Base-by-base conservation (phyloP, 2,329 filamentous ascomycete species). In the Cordyceps sp. region DNA sequence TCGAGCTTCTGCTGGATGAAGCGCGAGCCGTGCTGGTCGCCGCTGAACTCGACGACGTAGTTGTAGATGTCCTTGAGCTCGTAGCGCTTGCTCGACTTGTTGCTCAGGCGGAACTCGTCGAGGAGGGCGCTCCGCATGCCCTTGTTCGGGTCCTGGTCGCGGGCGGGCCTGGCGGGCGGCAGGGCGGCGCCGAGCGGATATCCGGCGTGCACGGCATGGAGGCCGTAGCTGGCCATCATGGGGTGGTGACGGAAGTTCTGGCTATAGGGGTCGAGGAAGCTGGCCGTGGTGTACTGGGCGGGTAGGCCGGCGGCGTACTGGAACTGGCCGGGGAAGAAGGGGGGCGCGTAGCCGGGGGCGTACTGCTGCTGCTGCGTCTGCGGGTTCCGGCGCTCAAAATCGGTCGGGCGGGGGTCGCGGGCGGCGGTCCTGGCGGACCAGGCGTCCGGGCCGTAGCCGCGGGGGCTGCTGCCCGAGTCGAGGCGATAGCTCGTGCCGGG, bases 1-100 rank as follows among this genome's bases (percentile, higher is more conserved):
- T 90, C 81, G 4, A 98, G 68, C 54, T 93, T 94, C 43, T 79
- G 73, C 49, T 98, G 90, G 36, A 98, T 93, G 52, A 94, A 94
- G 1, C 90, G 74, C 1, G 90, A 98, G 1, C 86, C 90, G 44
- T 93, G 79, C 51, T 96, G 90, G 48, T 98, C 90, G 13, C 90
- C 88, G 44, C 83, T 86, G 53, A 96, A 96, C 49, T 94, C 88
- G 1, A 93, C 85, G 24, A 96, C 72, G 46, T 93, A 74, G 33
- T 71, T 70, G 49, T 82, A 88, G 27, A 96, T 88, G 40, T 93
- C 82, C 66, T 82, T 86, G 9, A 98, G 63, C 45, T 93, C 85
- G 46, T 75, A 93, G 14, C 74, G 71, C 51, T 62, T 67, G 51
- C 66, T 84, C 0, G 69, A 71, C 52, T 85, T 92, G 41, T 66